Evolutionary conservation across 1,284 basidiomycete genomes (phyloP).

Genomic region (Papiliotrema nemorosa): DNA sequence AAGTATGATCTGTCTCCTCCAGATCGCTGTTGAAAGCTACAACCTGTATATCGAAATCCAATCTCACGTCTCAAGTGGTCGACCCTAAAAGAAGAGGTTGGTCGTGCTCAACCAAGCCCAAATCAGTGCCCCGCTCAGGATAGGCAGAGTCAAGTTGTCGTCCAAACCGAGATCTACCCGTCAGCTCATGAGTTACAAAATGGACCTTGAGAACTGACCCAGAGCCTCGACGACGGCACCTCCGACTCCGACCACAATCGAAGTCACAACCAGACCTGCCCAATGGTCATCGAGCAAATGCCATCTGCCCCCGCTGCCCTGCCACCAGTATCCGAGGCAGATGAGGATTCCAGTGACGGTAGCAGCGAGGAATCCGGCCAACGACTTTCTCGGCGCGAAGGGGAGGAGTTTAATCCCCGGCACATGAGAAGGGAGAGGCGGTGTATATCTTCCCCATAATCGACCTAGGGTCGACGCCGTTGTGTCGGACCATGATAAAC

Average conservation of each 20-base stretch:
- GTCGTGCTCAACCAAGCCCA: conserved; percentile 53
- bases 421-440: conserved; percentile 63
- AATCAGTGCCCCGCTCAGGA: conserved; percentile 79
- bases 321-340: conserved; percentile 70
- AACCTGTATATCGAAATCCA: background rate
- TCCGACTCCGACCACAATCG: conserved; percentile 67
- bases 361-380: conserved; percentile 88
- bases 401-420: conserved; percentile 36
- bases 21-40: background rate
- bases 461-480: conserved; percentile 90
- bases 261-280: conserved; percentile 58
- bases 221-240: conserved; percentile 79
- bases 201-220: conserved; percentile 54
- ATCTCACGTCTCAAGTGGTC: background rate
- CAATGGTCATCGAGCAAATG: conserved; percentile 40
- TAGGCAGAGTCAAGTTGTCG: conserved; percentile 90
- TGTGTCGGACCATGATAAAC: conserved; percentile 95
- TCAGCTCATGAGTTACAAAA: background rate
- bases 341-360: conserved; percentile 70
- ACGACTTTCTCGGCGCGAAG: conserved; percentile 51
- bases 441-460: conserved; percentile 72
- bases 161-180: conserved; percentile 77
- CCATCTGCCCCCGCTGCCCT: conserved; percentile 55
- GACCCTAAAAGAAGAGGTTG: conserved; percentile 30
- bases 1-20: too few relatives aligned